Base-by-base conservation (phyloP, 2,329 filamentous ascomycete genomes). In the Apiospora koreana region DNA sequence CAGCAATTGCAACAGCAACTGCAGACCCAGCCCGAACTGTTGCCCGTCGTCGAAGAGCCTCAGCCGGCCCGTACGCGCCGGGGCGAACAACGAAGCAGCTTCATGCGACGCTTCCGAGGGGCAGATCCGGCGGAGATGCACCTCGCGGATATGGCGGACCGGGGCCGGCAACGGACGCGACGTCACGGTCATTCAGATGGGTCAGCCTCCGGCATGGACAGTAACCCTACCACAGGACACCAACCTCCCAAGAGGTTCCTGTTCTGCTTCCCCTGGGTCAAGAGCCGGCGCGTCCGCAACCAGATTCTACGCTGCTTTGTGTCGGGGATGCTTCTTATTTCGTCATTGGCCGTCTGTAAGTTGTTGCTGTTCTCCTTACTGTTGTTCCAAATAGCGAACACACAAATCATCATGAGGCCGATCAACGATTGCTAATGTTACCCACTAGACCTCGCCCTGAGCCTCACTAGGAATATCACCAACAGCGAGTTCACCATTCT, bases 401-500 rank as follows among this genome's bases (percentile, higher is more conserved):
- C n/a, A n/a, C n/a, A n/a, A n/a, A n/a, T n/a, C n/a, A n/a, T 54
- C 8, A 46, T 64, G 28, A 65, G 1, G 31, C 46, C 38, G 23
- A 3, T 25, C 38, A 8, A 41, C 25, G 35, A 14, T 9, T 62
- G 25, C 64, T 58, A 31, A 67, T 50, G n/a, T 28, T 69, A n/a
- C 41, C 68, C 18, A 23, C 23, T 12, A 96, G 94, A 96, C 78
- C 87, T 97, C 73, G 88, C 88, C 6, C 87, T 97, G 62, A 88
- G 90, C 25, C 84, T 94, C 62, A 91, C 91, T 3, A 86, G 89
- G 72, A 88, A 87, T 50, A 85, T 89, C 71, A 83, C 88, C 67
- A 88, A 88, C 54, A 89, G 89, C 78, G 92, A 94, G 80, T 91
- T 97, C 77, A 93, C 94, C 76, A 89, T 97, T 71, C 85, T 97